phyloP scores from a whole-genome alignment of 2,329 filamentous ascomycete species.

The Hymenoscyphus salicellus region DNA sequence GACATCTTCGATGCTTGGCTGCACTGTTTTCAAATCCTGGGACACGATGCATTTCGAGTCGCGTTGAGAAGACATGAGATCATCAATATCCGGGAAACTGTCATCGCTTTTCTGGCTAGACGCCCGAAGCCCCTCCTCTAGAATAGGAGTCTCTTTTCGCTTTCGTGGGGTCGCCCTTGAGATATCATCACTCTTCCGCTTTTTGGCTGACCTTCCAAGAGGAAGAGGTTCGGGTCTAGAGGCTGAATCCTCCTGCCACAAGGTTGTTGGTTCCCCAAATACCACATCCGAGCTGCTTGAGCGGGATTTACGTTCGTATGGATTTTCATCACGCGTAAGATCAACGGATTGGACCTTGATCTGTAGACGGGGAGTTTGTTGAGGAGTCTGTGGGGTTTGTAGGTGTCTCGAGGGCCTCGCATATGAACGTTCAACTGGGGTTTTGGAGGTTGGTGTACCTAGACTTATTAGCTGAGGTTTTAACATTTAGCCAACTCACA shows the following conservation, averaged over 20 bases:
- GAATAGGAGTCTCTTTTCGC: constrained; percentile 12
- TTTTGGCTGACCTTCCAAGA: constrained; percentile 25
- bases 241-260: constrained; percentile 32
- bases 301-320: constrained; percentile 15
- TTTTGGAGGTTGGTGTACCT: constrained; percentile 29
- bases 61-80: constrained; percentile 12
- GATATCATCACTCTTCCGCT: constrained; percentile 36
- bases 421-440: constrained; percentile 13
- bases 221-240: constrained; percentile 30
- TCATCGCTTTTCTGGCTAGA: constrained; percentile 5
- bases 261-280: constrained; percentile 23
- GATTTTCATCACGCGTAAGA: constrained; percentile 32
- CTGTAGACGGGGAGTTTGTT: constrained; percentile 28
- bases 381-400: constrained; percentile 36
- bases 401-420: constrained; percentile 24
- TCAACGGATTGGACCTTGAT: constrained; percentile 34
- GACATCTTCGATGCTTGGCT: constrained; percentile 20
- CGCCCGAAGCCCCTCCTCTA: neutral
- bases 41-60: neutral
- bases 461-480: neutral
- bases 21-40: constrained; percentile 1
- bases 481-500: constrained; percentile 1
- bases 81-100: constrained; percentile 36
- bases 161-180: constrained; percentile 19
- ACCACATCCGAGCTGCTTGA: constrained; percentile 29